These are phyloP conservation scores for Rhypophila decipiens DNA, from an alignment of 495 filamentous ascomycete species.

Conservation along the genomic window DNA sequence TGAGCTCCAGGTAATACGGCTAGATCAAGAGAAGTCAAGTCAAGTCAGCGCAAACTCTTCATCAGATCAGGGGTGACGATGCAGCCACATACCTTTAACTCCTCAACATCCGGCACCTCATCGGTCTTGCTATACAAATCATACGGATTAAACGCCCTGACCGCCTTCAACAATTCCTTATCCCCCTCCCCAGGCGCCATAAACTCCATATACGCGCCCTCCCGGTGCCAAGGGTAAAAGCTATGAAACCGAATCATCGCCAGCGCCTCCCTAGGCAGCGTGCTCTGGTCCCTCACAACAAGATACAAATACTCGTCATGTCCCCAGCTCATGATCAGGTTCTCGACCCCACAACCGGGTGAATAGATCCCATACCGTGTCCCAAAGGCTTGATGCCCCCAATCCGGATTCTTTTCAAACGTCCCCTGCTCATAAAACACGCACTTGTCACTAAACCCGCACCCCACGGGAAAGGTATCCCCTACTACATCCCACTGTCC, in stretches of 20 bases:
- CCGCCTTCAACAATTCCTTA: constrained; percentile 67
- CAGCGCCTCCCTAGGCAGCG: constrained; percentile 69
- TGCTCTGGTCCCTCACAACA: constrained; percentile 70
- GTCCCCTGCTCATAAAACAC: constrained; percentile 75
- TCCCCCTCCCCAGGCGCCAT: constrained; percentile 85
- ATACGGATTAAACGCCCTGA: constrained; percentile 83
- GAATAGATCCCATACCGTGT: constrained; percentile 72
- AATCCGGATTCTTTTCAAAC: constrained; percentile 68
- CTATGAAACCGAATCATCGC: constrained; percentile 88
- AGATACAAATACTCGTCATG: constrained; percentile 91
- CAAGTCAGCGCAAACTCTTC: background rate
- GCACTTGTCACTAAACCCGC: constrained; percentile 66
- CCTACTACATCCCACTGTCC: constrained; percentile 94
- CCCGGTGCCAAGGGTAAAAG: constrained; percentile 86
- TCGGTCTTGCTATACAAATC: constrained; percentile 92
- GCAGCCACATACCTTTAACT: constrained; percentile 53
- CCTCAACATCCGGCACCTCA: constrained; percentile 63
- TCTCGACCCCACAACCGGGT: constrained; percentile 69
- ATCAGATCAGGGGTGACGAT: background rate
- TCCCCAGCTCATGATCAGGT: constrained; percentile 85
- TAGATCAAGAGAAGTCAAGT: constrained; percentile 16
- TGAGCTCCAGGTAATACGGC: constrained; percentile 79
- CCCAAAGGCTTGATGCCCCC: constrained; percentile 56
- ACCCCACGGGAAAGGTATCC: constrained; percentile 89
- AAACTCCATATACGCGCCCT: constrained; percentile 68